These are phyloP conservation scores for Austroboletus eburneus DNA, from an alignment of 768 basidiomycete genomes.

Conservation along the genomic window DNA sequence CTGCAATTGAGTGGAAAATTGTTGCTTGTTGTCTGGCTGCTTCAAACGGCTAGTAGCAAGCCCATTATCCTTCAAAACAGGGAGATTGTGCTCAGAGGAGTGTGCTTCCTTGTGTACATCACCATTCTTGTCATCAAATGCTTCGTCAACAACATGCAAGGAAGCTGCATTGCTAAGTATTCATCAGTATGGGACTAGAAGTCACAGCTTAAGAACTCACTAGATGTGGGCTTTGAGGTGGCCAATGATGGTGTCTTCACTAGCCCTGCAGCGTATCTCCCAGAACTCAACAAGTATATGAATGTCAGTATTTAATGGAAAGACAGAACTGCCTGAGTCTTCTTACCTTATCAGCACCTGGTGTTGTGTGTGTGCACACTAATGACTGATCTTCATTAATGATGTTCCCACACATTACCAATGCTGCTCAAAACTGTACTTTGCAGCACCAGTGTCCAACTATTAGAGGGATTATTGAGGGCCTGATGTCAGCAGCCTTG, in stretches of 20 bases:
- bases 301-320: neutral
- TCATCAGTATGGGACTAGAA: neutral
- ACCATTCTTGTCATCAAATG: neutral
- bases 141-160: neutral
- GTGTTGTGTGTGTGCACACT: neutral
- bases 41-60: too few relatives aligned
- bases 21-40: too few relatives aligned
- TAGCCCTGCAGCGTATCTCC: neutral
- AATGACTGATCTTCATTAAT: neutral
- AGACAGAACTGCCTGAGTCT: neutral
- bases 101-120: neutral
- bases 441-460: neutral
- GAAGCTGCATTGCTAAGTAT: neutral
- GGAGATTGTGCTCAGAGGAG: neutral
- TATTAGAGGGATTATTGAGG: neutral
- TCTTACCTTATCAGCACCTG: neutral
- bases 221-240: neutral
- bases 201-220: neutral
- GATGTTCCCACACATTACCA: neutral
- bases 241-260: neutral
- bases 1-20: too few relatives aligned
- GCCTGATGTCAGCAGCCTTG: neutral
- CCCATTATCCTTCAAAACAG: neutral
- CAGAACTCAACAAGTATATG: neutral
- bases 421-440: neutral